Evolutionary conservation across 495 filamentous ascomycete genomes (phyloP), one percentile per base, ranked within the genome.

Genomic region (Hyaloscypha finlandica): DNA sequence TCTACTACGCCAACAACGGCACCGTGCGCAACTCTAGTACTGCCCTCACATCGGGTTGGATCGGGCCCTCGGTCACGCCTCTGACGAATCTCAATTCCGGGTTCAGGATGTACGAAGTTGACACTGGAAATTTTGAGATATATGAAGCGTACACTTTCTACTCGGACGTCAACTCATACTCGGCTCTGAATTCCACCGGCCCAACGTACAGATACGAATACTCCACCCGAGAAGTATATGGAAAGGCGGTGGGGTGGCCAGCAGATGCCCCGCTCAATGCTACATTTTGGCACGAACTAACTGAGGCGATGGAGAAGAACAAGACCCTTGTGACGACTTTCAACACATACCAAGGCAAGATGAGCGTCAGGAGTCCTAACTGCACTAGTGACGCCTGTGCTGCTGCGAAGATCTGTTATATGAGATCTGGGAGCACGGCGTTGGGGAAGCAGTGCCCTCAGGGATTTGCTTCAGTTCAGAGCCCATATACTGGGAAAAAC

Each of bases 251-350:
- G 45, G 64, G 52, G 16, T 78, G 81, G 52, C 78, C 82, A 3
- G 59, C 75, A 0, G 71, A 68, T 2, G 73, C 75, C 32, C 60
- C 73, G 0, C 75, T 87, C n/a, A 82, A 80, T 3, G 79, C 85
- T 0, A 82, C 81, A 6, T 87, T 87, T 76, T 87, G 85, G 85
- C 85, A 87, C 70, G 81, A 82, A 66, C 77, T 87, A 25, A 86
- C 85, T 4, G 84, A 85, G 66, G 84, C 81, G 0, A 88, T 87
- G 86, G 84, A 86, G 74, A 71, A 60, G 19, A 79, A 88, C 63
- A 63, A 74, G 12, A 74, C 60, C 19, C 72, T 89, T 20, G 81
- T 84, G 8, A 77, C 73, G 9, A 65, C 75, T 52, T 85, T 86
- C 56, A 88, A 85, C 68, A 78, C 76, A 16, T 81, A 80, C 62